These are phyloP conservation scores for Sutorius australiensis DNA, from an alignment of 768 basidiomycete genomes.

Conservation along the genomic window DNA sequence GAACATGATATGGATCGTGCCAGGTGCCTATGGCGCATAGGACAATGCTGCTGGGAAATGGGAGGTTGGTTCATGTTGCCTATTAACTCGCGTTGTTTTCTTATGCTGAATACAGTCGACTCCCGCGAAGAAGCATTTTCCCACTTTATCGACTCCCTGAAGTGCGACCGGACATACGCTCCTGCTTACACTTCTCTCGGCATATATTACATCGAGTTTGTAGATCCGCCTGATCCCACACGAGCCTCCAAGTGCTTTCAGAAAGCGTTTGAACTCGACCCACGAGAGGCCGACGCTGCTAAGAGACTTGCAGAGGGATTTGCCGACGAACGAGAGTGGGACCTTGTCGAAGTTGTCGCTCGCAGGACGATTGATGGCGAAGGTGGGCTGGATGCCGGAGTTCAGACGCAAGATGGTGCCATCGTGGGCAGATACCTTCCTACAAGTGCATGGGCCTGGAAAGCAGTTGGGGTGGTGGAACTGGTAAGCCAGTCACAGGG, in stretches of 20 bases:
- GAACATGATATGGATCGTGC: constrained; percentile 60
- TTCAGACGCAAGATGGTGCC: constrained; percentile 40
- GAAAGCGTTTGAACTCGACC: constrained; percentile 95
- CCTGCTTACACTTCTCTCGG: constrained; percentile 94
- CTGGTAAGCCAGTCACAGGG: constrained; percentile 51
- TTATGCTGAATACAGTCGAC: constrained; percentile 34
- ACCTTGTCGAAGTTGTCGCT: constrained; percentile 92
- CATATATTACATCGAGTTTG: constrained; percentile 74
- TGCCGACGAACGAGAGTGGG: constrained; percentile 93
- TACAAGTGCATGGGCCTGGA: constrained; percentile 96
- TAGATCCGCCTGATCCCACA: constrained; percentile 70
- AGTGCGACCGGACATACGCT: constrained; percentile 70
- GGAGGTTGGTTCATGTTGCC: constrained; percentile 47
- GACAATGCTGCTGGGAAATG: constrained; percentile 68
- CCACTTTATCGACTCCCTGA: constrained; percentile 75
- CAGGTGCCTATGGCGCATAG: constrained; percentile 81
- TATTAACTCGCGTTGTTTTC: background rate
- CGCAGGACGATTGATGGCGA: constrained; percentile 90
- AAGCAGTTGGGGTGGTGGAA: constrained; percentile 88
- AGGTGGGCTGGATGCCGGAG: constrained; percentile 66
- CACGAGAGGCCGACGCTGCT: constrained; percentile 83
- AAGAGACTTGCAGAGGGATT: constrained; percentile 81
- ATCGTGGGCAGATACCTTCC: constrained; percentile 55
- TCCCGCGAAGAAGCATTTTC: constrained; percentile 67
- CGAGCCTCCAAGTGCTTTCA: constrained; percentile 95